Evolutionary conservation across 345 rosid species (phyloP).

Genomic region (Salix purpurea): DNA sequence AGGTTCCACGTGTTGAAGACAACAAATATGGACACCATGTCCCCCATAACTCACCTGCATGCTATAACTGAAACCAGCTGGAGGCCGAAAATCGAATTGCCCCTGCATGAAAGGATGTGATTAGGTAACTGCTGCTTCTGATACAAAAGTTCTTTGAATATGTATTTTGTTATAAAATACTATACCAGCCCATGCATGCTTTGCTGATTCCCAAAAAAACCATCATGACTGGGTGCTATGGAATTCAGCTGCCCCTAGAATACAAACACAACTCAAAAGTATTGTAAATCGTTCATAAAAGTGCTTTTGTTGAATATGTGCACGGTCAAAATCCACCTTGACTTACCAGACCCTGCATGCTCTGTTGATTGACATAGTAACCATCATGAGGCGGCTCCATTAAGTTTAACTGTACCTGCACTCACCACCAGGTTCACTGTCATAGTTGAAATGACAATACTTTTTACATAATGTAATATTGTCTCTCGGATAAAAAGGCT

Average conservation of each 20-base stretch:
- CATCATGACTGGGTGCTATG: slow-evolving; percentile 39
- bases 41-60: slow-evolving; percentile 43
- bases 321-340: not conserved
- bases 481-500: too few species aligned
- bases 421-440: slow-evolving; percentile 13
- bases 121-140: slow-evolving; percentile 2
- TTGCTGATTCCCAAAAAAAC: slow-evolving; percentile 49
- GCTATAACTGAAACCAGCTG: slow-evolving; percentile 47
- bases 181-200: slow-evolving; percentile 54
- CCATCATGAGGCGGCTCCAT: slow-evolving; percentile 72
- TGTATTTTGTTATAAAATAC: not conserved
- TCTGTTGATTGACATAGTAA: slow-evolving; percentile 52
- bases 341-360: slow-evolving; percentile 52
- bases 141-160: not conserved
- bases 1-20: not conserved
- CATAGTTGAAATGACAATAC: not conserved
- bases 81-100: slow-evolving; percentile 55
- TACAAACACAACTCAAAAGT: not conserved
- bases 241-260: slow-evolving; percentile 54
- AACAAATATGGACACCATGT: not conserved
- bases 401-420: slow-evolving; percentile 49
- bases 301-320: not conserved
- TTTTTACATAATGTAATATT: not conserved
- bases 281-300: not conserved
- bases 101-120: slow-evolving; percentile 28